A percentile compares a stretch with the other conserved stretches of the same genome.
Evolutionary conservation across 2,329 filamentous ascomycete genomes (phyloP).

Genomic region (Ramularia endophylla): DNA sequence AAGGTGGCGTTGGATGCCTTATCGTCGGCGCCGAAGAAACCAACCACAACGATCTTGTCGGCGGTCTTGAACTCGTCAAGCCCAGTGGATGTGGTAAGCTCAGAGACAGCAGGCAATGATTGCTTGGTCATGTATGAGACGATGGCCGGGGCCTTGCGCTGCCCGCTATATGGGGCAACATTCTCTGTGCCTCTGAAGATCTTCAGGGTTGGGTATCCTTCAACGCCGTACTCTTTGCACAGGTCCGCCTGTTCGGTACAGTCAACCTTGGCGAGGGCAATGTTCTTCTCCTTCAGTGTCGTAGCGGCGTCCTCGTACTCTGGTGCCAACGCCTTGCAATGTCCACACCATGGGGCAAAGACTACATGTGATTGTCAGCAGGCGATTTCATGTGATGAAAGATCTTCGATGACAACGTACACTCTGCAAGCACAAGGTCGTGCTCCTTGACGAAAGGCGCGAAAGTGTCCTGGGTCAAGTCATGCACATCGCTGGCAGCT

Average conservation of each 20-base stretch:
- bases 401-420: conserved; percentile 47
- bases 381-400: background rate
- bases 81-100: conserved; percentile 66
- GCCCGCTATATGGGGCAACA: conserved; percentile 75
- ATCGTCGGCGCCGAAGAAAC: conserved; percentile 72
- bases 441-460: conserved; percentile 78
- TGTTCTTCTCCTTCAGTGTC: conserved; percentile 79
- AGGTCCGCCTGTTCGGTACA: conserved; percentile 93
- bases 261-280: conserved; percentile 80
- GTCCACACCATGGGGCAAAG: conserved; percentile 94
- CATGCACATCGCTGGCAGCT: conserved; percentile 70
- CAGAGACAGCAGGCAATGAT: conserved; percentile 84
- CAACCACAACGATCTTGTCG: conserved; percentile 93
- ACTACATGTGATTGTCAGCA: conserved; percentile 44
- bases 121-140: conserved; percentile 97
- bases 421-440: conserved; percentile 89
- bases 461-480: conserved; percentile 83
- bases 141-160: conserved; percentile 76
- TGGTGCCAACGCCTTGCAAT: conserved; percentile 96
- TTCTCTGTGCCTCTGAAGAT: conserved; percentile 90
- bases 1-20: conserved; percentile 87
- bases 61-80: conserved; percentile 95
- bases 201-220: conserved; percentile 98
- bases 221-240: conserved; percentile 82
- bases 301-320: conserved; percentile 87